These are phyloP conservation scores for Tardiomyces digboiensis DNA, from an alignment of 1,139 yeast species.

Conservation along the genomic window DNA sequence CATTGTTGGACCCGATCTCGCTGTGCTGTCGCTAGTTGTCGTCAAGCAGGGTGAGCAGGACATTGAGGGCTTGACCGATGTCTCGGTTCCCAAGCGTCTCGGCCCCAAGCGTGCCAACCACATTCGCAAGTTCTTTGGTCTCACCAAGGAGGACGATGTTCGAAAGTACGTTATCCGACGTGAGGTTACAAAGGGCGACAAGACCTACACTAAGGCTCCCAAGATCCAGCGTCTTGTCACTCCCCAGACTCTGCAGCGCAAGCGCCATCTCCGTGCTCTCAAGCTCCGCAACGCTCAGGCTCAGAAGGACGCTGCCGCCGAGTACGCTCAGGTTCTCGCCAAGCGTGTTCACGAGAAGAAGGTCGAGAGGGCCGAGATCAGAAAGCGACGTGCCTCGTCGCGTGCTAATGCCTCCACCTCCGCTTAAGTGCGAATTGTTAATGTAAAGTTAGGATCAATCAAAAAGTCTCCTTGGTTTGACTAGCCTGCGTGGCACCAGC, in stretches of 20 bases:
- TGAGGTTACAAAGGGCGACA: conserved; percentile 96
- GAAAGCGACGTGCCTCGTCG: conserved; percentile 99
- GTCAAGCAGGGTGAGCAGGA: conserved; percentile 97
- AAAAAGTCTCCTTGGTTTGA: conserved; percentile 1
- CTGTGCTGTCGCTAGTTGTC: conserved; percentile 87
- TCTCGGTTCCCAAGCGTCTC: conserved; percentile 95
- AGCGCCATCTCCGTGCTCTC: conserved; percentile 92
- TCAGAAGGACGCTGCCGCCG: conserved; percentile 99
- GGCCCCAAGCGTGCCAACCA: conserved; percentile 99
- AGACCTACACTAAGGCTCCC: conserved; percentile 99
- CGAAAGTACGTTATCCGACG: conserved; percentile 96
- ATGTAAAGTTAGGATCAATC: conserved; percentile 1
- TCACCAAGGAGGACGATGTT: conserved; percentile 95
- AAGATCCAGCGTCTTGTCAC: conserved; percentile 99
- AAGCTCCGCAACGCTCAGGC: conserved; percentile 97
- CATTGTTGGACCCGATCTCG: conserved; percentile 95
- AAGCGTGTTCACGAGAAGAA: conserved; percentile 96
- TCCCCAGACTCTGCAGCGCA: conserved; percentile 99
- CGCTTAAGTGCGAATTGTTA: conserved; percentile 12
- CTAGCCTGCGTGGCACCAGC: no score
- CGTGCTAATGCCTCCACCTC: conserved; percentile 30
- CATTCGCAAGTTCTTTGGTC: conserved; percentile 99
- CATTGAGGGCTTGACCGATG: conserved; percentile 92
- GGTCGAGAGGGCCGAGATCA: conserved; percentile 96
- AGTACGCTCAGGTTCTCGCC: conserved; percentile 98